phyloP scores from a whole-genome alignment of 2,329 filamentous ascomycete genomes.

The Arthroderma uncinatum region DNA sequence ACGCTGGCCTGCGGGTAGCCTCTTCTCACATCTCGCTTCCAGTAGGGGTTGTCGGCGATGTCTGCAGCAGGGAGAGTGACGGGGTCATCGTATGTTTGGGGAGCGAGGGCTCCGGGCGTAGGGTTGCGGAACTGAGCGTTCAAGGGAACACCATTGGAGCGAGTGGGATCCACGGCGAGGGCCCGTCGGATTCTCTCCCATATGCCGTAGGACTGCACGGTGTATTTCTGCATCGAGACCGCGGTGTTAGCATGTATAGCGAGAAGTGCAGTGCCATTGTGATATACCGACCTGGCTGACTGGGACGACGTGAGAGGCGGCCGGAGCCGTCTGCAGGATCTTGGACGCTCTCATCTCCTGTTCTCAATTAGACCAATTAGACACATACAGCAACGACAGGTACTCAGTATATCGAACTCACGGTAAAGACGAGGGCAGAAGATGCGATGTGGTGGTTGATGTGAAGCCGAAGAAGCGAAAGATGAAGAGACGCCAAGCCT shows the following conservation, averaged over 20 bases:
- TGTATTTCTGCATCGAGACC: slow-evolving; percentile 66
- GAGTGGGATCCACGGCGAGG: slow-evolving; percentile 71
- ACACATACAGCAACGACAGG: no score
- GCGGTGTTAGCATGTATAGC: neutral
- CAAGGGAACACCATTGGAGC: slow-evolving; percentile 82
- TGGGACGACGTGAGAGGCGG: slow-evolving; percentile 29
- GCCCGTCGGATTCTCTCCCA: slow-evolving; percentile 73
- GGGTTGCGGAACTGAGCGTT: slow-evolving; percentile 90
- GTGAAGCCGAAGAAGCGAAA: neutral
- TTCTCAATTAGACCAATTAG: neutral
- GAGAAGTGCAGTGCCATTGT: neutral
- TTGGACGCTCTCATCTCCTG: slow-evolving; percentile 18
- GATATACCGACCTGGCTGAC: slow-evolving; percentile 25
- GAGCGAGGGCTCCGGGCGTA: slow-evolving; percentile 61
- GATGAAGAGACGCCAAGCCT: neutral
- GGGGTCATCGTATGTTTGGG: slow-evolving; percentile 64
- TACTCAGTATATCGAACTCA: no score
- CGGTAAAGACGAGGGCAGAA: no score
- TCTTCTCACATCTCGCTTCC: slow-evolving; percentile 82
- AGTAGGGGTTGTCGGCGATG: slow-evolving; percentile 87
- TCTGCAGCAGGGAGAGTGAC: slow-evolving; percentile 75
- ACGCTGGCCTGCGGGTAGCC: slow-evolving; percentile 70
- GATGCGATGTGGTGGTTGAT: neutral
- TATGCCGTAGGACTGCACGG: slow-evolving; percentile 75
- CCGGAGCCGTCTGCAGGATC: slow-evolving; percentile 29